phyloP scores from a whole-genome alignment of 305 asterid genomes.

The Solanum hybrid region DNA sequence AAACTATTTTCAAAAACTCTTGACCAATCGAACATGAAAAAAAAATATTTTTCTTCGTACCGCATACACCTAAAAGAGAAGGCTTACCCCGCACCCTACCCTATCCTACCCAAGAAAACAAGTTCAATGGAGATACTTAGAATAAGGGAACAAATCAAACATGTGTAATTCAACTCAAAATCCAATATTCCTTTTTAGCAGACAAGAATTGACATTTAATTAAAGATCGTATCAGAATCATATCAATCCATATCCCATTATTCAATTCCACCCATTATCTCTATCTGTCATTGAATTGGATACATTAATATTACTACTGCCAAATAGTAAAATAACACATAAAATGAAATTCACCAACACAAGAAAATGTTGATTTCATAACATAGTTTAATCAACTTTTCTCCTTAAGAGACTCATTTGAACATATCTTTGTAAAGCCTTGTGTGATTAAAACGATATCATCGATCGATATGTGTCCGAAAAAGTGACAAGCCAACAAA shows the following conservation, averaged over 20 bases:
- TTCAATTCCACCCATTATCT: constrained; percentile 27
- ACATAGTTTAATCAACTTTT: neutral
- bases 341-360: neutral
- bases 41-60: neutral
- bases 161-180: constrained; percentile 19
- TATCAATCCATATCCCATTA: constrained; percentile 30
- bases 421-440: neutral
- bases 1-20: neutral
- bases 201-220: constrained; percentile 58
- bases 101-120: neutral
- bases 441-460: neutral
- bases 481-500: constrained; percentile 26
- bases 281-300: constrained; percentile 15
- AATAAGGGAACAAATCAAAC: constrained; percentile 26
- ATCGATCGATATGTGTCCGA: constrained; percentile 7
- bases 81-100: neutral
- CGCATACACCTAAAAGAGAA: no score
- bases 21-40: neutral
- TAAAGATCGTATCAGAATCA: constrained; percentile 53
- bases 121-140: neutral
- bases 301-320: neutral
- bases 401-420: neutral
- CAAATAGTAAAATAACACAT: neutral
- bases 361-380: neutral
- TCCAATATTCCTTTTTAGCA: constrained; percentile 49